Conservation (phyloP, 2,329 filamentous ascomycete species). For the Xylaria sp. region DNA sequence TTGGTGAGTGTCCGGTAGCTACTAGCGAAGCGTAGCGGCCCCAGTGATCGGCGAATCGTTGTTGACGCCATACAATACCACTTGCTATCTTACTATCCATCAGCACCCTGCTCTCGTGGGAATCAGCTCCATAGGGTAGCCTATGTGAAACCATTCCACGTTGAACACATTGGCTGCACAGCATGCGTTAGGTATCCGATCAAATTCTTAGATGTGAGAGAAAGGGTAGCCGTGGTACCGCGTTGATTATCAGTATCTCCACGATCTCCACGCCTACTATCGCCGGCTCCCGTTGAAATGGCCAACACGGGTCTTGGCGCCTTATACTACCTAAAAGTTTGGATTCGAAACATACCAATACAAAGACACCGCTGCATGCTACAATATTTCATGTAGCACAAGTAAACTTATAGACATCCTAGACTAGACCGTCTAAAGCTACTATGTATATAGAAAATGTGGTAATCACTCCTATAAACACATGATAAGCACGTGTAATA, state of each 20-base stretch:
- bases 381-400: neutral
- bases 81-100: neutral
- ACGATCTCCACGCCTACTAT: neutral
- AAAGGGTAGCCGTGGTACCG: neutral
- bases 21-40: constrained; percentile 12
- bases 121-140: neutral
- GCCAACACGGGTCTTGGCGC: constrained; percentile 7
- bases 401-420: neutral
- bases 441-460: too few relatives aligned
- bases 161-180: neutral
- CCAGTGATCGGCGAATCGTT: constrained; percentile 6
- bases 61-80: neutral
- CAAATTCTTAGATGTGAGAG: neutral
- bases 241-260: neutral
- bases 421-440: neutral
- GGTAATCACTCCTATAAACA: neutral
- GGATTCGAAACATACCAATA: neutral
- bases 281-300: neutral
- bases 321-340: neutral
- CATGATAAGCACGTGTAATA: too few relatives aligned
- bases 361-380: neutral
- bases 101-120: neutral
- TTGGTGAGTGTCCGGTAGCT: constrained; percentile 2
- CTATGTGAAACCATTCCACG: neutral
- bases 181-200: neutral